Base-by-base conservation (phyloP, 2,329 filamentous ascomycete genomes). In the Sphaerostilbella broomeana region DNA sequence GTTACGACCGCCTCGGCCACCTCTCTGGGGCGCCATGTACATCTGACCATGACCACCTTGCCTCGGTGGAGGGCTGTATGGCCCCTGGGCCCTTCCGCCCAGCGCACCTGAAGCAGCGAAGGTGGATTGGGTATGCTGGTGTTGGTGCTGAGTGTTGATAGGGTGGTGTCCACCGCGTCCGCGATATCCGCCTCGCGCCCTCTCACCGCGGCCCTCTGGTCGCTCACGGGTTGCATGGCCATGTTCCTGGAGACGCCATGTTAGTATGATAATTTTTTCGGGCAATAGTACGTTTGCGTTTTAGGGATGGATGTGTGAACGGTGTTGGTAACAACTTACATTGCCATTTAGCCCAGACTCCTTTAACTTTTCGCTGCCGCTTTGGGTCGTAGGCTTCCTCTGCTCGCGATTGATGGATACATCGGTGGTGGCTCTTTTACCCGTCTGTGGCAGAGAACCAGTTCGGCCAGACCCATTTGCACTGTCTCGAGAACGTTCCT, bases 351-450 rank as follows among this genome's bases (percentile, higher is more conserved):
- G 26, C 26, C 52, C 47, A 5, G 53, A 41, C 17, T 68, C 60
- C 51, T 69, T 75, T n/a, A 53, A 43, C 50, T 67, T 64, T 22
- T 71, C 69, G 20, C 51, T 40, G 19, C 47, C 45, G 25, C 60
- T 27, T 21, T 52, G 58, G 27, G 55, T 47, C 2, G 63, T 48
- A 5, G 61, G 43, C 57, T 74, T 77, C 44, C 70, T 70, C 44
- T 66, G 60, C 26, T 73, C 70, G 31, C 66, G 66, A 26, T 57
- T 43, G 21, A 50, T 53, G 7, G 60, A 50, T 3, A 51, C 55
- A 42, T 76, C 73, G 12, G 64, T 47, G 1, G 68, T 62, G 13
- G 55, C 56, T 31, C 70, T 69, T 56, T 75, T 77, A 26, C 60
- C 54, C 3, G 60, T 42, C 6, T 63, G 52, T 6, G 63, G 51